These are phyloP conservation scores for Leccinum pellstonianum DNA, from an alignment of 768 basidiomycete genomes.

Conservation along the genomic window DNA sequence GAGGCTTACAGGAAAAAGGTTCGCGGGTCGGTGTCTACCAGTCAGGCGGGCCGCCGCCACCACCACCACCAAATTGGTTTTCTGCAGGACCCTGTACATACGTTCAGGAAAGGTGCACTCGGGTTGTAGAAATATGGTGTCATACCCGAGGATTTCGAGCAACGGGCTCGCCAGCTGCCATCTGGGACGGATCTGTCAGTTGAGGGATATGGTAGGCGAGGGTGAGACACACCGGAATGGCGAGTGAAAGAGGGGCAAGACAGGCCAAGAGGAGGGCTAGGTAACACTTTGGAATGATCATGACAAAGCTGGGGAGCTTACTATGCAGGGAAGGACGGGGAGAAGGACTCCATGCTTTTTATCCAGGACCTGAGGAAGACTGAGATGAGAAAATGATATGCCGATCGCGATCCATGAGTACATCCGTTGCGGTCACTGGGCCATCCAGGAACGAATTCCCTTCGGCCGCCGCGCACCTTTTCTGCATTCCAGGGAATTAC, in stretches of 20 bases:
- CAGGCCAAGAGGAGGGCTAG: constrained; percentile 22
- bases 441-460: constrained; percentile 24
- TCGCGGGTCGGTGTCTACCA: constrained; percentile 21
- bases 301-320: constrained; percentile 10
- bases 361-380: constrained; percentile 8
- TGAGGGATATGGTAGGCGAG: background rate
- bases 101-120: constrained; percentile 2
- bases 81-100: constrained; percentile 17
- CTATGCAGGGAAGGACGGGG: constrained; percentile 2
- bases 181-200: constrained; percentile 13
- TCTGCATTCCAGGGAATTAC: constrained; percentile 17
- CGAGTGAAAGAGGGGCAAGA: constrained; percentile 23
- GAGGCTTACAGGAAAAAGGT: constrained; percentile 11
- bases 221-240: constrained; percentile 20
- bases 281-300: constrained; percentile 21
- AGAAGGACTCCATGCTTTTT: constrained; percentile 21
- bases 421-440: constrained; percentile 19
- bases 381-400: constrained; percentile 26
- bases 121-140: background rate
- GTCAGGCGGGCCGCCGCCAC: constrained; percentile 22
- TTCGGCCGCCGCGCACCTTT: constrained; percentile 27
- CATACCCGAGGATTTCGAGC: constrained; percentile 16
- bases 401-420: constrained; percentile 20
- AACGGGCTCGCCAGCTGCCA: constrained; percentile 6
- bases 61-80: constrained; percentile 22